Base-by-base conservation (phyloP, 345 rosid genomes). In the Schrenkiella parvula region DNA sequence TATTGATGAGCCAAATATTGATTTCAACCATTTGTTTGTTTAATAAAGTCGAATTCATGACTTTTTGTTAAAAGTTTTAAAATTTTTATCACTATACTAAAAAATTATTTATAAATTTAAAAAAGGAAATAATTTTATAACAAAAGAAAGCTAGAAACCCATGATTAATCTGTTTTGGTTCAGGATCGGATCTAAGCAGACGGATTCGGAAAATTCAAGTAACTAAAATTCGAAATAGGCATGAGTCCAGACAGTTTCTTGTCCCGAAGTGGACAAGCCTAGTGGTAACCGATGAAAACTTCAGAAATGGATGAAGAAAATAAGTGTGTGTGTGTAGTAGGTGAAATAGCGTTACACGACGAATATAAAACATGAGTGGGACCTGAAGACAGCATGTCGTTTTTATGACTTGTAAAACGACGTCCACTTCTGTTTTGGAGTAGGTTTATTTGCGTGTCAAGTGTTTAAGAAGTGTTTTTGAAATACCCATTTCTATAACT, bases 341-440 rank as follows among this genome's bases (percentile, higher is more conserved):
- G 70, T 69, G 53, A 69, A 62, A 62, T 46, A 76, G 64, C 51
- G 28, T 42, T 67, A 50, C 14, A 19, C 22, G 41, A 28, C 64
- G 54, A 53, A 74, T 44, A 34, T 2, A 15, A 14, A 62, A 62
- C 15, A 14, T 18, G 34, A 3, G 75, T 68, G 75, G 75, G 79
- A 62, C 75, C 75, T 46, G 34, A 44, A 76, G 75, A 76, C 75
- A 55, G 22, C 54, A 26, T 76, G 79, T 76, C 79, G 60, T 76
- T 75, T 26, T 75, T 34, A 43, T 35, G 39, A 68, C 17, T 15
- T 7, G 22, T 61, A 75, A 62, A 75, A 75, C 59, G 70, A 76
- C 79, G 35, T 26, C 53, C 71, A 70, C 38, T 70, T 69, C 35
- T 61, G 18, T 50, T 44, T 54, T 10, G 58, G n/a, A 62, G 66